These are phyloP conservation scores for Fusarium solani-melongenae DNA, from an alignment of 2,329 filamentous ascomycete species.

Conservation along the genomic window DNA sequence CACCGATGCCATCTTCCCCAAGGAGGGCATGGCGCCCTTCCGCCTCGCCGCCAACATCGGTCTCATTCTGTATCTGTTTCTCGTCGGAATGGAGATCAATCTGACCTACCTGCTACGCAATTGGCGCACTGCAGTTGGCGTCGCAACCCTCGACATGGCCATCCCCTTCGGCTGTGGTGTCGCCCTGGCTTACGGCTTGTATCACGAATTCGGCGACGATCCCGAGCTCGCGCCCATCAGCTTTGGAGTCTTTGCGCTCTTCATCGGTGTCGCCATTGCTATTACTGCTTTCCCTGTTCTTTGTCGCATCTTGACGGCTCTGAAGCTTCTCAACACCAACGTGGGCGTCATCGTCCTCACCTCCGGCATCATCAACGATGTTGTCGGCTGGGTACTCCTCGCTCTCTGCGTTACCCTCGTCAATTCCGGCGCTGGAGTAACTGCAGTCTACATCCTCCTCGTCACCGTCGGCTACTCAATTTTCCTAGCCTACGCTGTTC, in stretches of 20 bases:
- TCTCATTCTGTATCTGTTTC: slow-evolving; percentile 84
- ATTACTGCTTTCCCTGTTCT: slow-evolving; percentile 61
- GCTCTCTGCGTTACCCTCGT: slow-evolving; percentile 92
- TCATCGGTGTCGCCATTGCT: slow-evolving; percentile 90
- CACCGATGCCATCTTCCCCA: slow-evolving; percentile 78
- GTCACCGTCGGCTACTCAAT: slow-evolving; percentile 59
- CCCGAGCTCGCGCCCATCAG: slow-evolving; percentile 52
- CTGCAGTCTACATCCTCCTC: slow-evolving; percentile 52
- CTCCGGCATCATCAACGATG: slow-evolving; percentile 92
- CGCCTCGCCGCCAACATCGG: slow-evolving; percentile 84
- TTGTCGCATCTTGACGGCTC: slow-evolving; percentile 57
- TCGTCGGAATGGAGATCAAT: slow-evolving; percentile 89
- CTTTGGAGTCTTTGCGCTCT: slow-evolving; percentile 69
- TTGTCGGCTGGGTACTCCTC: slow-evolving; percentile 81
- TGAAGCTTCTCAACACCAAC: slow-evolving; percentile 83
- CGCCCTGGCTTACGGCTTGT: slow-evolving; percentile 83
- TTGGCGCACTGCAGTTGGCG: slow-evolving; percentile 82
- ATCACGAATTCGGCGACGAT: slow-evolving; percentile 72
- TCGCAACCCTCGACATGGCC: slow-evolving; percentile 81
- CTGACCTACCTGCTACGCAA: slow-evolving; percentile 76
- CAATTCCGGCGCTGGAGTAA: slow-evolving; percentile 83
- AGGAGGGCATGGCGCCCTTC: slow-evolving; percentile 77
- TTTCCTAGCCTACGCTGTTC: slow-evolving; percentile 77
- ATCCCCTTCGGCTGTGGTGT: slow-evolving; percentile 84
- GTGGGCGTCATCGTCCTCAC: slow-evolving; percentile 90